A percentile compares a stretch with the other conserved stretches of the same genome.
Conservation (phyloP, 2,329 filamentous ascomycete species). For the Cephalotrichum gorgonifer region DNA sequence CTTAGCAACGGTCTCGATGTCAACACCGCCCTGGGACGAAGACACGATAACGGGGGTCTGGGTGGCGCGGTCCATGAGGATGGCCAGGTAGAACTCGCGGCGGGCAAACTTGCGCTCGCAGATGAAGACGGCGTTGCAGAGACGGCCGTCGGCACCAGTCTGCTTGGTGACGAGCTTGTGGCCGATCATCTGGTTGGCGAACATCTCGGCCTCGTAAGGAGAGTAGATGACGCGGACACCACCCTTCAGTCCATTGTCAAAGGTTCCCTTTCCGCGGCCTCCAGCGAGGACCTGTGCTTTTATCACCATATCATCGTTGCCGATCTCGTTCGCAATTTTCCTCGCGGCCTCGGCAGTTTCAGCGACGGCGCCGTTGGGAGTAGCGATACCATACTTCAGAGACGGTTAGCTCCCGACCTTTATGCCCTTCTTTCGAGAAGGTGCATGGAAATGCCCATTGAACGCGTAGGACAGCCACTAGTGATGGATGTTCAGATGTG, state of each 20-base stretch:
- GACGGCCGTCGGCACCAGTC: slow-evolving; percentile 83
- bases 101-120: slow-evolving; percentile 99
- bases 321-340: slow-evolving; percentile 79
- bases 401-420: slow-evolving; percentile 3
- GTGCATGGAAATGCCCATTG: not conserved
- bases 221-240: slow-evolving; percentile 99
- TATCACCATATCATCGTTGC: slow-evolving; percentile 96
- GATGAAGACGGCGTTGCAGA: slow-evolving; percentile 97
- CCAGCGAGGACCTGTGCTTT: slow-evolving; percentile 98
- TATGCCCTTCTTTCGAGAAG: not conserved
- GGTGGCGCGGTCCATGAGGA: slow-evolving; percentile 91
- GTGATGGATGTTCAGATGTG: not conserved
- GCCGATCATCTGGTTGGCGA: slow-evolving; percentile 98
- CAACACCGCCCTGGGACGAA: slow-evolving; percentile 97
- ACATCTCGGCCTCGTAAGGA: slow-evolving; percentile 91
- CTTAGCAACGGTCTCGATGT: slow-evolving; percentile 97
- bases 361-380: slow-evolving; percentile 83
- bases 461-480: not conserved
- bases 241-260: slow-evolving; percentile 97
- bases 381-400: slow-evolving; percentile 78
- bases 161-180: slow-evolving; percentile 99
- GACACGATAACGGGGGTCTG: slow-evolving; percentile 94
- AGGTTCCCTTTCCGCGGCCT: slow-evolving; percentile 93
- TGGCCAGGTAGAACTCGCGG: slow-evolving; percentile 96
- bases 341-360: slow-evolving; percentile 79